Base-by-base conservation (phyloP, 495 filamentous ascomycete genomes). In the Neurospora discreta region DNA sequence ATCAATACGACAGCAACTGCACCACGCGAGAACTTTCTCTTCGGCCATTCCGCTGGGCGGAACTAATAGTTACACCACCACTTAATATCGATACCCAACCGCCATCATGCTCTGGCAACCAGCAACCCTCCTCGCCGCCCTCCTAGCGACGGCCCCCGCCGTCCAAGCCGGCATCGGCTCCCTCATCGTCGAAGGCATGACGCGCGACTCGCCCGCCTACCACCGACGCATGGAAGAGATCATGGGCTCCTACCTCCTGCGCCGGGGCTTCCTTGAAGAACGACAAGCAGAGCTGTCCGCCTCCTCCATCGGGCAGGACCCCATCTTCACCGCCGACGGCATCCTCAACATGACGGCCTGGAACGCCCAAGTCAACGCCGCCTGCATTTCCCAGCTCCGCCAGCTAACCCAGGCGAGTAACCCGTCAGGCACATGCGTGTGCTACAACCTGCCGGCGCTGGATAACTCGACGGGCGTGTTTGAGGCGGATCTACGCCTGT, bases 341-440 rank as follows among this genome's bases (percentile, higher is more conserved):
- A 77, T 39, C 74, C 74, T 80, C 72, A 80, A 85, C 77, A 78
- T 84, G 78, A 79, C 78, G 7, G 76, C 79, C 1, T 90, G 88
- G 87, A 82, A 90, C 73, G 77, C 77, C n/a, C 75, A 80, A 68
- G 88, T 85, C 5, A 76, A 80, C 41, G 73, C 76, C 15, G 88
- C 89, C 8, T 91, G 89, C 78, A 76, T 74, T 69, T 78, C 79
- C 23, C 79, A 85, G 2, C 77, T 91, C 13, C 74, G 75, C 5
- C 72, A 74, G 15, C 80, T 90, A n/a, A 76, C 81, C 11, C 78
- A 80, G 1, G 85, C 87, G 13, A 83, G 84, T 5, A 93, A 92
- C 69, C 89, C 90, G 4, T 88, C 90, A 1, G 92, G 91, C 16
- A 83, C 92, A n/a, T 87, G 88, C n/a, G 85, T 90, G 39, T 94